Evolutionary conservation across 2,329 filamentous ascomycete species (phyloP).

Genomic region (Teratosphaeria epicoccoides): DNA sequence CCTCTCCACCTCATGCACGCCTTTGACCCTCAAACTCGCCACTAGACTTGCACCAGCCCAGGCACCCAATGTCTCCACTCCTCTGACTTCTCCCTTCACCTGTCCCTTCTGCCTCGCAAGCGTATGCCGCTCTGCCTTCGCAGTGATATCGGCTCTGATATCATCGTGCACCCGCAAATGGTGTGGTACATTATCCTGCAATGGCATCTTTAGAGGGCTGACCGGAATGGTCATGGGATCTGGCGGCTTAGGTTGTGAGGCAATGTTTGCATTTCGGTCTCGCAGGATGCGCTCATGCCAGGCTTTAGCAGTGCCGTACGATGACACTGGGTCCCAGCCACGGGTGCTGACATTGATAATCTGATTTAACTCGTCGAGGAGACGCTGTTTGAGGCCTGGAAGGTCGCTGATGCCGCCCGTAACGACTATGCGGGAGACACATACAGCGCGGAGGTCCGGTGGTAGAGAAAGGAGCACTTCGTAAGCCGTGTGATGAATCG

Average conservation of each 20-base stretch:
- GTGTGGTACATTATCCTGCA: slow-evolving; percentile 15
- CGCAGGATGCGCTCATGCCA: slow-evolving; percentile 6
- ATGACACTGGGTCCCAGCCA: slow-evolving; percentile 69
- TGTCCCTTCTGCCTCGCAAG: slow-evolving; percentile 28
- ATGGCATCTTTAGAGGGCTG: slow-evolving; percentile 14
- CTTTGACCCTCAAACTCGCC: slow-evolving; percentile 56
- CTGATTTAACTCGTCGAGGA: slow-evolving; percentile 62
- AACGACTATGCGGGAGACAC: slow-evolving; percentile 82
- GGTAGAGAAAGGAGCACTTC: slow-evolving; percentile 63
- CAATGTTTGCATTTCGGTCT: slow-evolving; percentile 1
- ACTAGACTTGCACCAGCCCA: slow-evolving; percentile 67
- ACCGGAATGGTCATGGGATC: slow-evolving; percentile 5
- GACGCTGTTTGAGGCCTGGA: slow-evolving; percentile 65
- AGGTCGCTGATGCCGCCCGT: slow-evolving; percentile 71
- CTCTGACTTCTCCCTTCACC: slow-evolving; percentile 51
- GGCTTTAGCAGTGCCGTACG: slow-evolving; percentile 45
- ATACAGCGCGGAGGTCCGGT: slow-evolving; percentile 69
- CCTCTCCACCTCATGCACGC: slow-evolving; percentile 59
- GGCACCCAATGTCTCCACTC: slow-evolving; percentile 57
- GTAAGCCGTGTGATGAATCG: slow-evolving; percentile 68
- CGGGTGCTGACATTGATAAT: slow-evolving; percentile 49
- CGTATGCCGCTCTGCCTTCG: slow-evolving; percentile 41
- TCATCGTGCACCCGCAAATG: slow-evolving; percentile 21
- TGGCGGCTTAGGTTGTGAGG: not conserved
- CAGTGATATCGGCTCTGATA: slow-evolving; percentile 39